These are phyloP conservation scores for Podospora conica DNA, from an alignment of 495 filamentous ascomycete genomes.

Conservation along the genomic window DNA sequence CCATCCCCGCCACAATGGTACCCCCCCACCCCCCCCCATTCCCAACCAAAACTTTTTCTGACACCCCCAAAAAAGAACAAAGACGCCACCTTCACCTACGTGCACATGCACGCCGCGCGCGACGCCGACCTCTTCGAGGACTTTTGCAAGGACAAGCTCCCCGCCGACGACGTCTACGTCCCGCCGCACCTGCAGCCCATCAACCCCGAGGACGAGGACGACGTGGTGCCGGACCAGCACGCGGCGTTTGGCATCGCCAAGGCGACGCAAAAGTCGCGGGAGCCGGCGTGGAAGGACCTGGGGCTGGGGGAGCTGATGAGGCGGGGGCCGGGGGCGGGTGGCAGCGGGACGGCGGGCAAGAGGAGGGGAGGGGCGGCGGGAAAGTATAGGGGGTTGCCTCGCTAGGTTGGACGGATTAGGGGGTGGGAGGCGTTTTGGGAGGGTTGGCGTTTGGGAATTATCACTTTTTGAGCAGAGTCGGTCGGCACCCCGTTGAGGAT, in stretches of 20 bases:
- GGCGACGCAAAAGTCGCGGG: constrained; percentile 65
- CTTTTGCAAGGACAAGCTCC: constrained; percentile 63
- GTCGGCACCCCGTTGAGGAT: background rate
- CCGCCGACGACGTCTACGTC: constrained; percentile 79
- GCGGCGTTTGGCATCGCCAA: constrained; percentile 92
- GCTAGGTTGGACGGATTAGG: no score
- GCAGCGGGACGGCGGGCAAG: constrained; percentile 6
- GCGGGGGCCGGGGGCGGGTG: constrained; percentile 35
- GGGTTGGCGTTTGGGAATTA: background rate
- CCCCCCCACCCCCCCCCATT: background rate
- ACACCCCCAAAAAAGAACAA: constrained; percentile 59
- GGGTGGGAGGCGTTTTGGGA: background rate
- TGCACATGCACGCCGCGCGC: constrained; percentile 76
- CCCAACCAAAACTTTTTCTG: background rate
- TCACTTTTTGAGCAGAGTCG: background rate
- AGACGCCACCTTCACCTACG: constrained; percentile 78
- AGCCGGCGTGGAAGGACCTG: constrained; percentile 81
- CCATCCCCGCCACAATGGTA: constrained; percentile 12
- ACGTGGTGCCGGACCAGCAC: constrained; percentile 95
- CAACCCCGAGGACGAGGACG: constrained; percentile 97
- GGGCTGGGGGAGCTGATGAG: constrained; percentile 67
- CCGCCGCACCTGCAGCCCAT: constrained; percentile 82
- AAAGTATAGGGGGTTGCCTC: constrained; percentile 38
- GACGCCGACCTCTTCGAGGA: constrained; percentile 92
- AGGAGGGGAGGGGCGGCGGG: constrained; percentile 11